Percentiles rank a stretch among this genome's conserved stretches.
Conservation (phyloP, 257 asterid species). For the Capsicum baccatum region DNA sequence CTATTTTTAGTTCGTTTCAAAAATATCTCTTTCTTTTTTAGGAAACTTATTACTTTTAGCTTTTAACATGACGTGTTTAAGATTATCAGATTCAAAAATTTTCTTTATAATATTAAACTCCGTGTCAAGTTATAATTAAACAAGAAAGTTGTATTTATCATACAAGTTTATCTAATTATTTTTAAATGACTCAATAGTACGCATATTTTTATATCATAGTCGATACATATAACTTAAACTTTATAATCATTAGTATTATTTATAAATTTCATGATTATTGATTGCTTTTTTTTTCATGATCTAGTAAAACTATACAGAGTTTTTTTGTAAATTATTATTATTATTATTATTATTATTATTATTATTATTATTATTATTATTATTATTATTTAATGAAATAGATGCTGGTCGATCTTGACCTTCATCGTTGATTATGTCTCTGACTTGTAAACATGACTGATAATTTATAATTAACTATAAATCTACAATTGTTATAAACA, state of each 20-base stretch:
- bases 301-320: no score
- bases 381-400: not conserved
- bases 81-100: not conserved
- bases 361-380: no score
- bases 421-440: not conserved
- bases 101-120: not conserved
- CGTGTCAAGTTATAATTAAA: not conserved
- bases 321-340: no score
- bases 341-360: no score
- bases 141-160: not conserved
- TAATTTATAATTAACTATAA: not conserved
- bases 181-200: not conserved
- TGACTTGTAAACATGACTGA: not conserved
- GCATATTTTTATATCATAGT: not conserved
- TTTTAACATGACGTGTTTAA: not conserved
- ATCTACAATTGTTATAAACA: not conserved
- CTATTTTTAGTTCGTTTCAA: no score
- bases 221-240: not conserved
- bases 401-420: constrained; percentile 23
- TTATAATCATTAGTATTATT: not conserved
- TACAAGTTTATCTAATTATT: not conserved
- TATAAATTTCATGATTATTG: not conserved
- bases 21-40: not conserved
- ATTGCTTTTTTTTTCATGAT: no score
- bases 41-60: not conserved